These are phyloP conservation scores for Phytophthora tubulina DNA, from an alignment of 352 stramenopile genomes.

Conservation along the genomic window DNA sequence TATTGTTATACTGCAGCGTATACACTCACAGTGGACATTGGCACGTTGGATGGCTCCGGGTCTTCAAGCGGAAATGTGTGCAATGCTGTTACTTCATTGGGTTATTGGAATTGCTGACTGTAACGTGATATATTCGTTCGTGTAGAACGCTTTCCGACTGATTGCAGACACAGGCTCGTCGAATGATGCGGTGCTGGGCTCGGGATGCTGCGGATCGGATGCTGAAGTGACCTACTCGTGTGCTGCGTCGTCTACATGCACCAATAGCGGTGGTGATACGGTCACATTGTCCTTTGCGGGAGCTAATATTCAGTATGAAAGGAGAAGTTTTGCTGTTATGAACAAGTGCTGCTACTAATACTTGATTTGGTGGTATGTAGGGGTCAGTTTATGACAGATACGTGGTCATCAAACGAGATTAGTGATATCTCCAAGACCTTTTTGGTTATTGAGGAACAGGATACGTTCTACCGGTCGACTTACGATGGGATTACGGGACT, in stretches of 20 bases:
- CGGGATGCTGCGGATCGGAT: slow-evolving; percentile 61
- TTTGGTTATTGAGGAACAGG: slow-evolving; percentile 76
- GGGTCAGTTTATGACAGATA: slow-evolving; percentile 77
- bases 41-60: slow-evolving; percentile 33
- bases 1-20: slow-evolving; percentile 39
- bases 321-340: not conserved
- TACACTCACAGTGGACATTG: slow-evolving; percentile 49
- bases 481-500: slow-evolving; percentile 87
- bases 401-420: slow-evolving; percentile 67
- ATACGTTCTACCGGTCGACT: slow-evolving; percentile 76
- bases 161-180: slow-evolving; percentile 89
- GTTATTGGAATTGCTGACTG: not conserved
- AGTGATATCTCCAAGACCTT: slow-evolving; percentile 72
- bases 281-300: slow-evolving; percentile 66
- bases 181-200: slow-evolving; percentile 76
- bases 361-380: slow-evolving; percentile 33
- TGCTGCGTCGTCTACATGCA: slow-evolving; percentile 70
- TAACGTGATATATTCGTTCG: no score
- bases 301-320: slow-evolving; percentile 69
- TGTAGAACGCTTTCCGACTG: slow-evolving; percentile 76
- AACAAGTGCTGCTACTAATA: slow-evolving; percentile 14
- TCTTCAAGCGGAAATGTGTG: slow-evolving; percentile 42
- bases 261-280: slow-evolving; percentile 28
- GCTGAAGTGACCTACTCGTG: slow-evolving; percentile 73
- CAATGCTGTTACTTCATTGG: not conserved